These are phyloP conservation scores for Avena sativa DNA, from an alignment of 176 grass and related monocot genomes.

Conservation along the genomic window DNA sequence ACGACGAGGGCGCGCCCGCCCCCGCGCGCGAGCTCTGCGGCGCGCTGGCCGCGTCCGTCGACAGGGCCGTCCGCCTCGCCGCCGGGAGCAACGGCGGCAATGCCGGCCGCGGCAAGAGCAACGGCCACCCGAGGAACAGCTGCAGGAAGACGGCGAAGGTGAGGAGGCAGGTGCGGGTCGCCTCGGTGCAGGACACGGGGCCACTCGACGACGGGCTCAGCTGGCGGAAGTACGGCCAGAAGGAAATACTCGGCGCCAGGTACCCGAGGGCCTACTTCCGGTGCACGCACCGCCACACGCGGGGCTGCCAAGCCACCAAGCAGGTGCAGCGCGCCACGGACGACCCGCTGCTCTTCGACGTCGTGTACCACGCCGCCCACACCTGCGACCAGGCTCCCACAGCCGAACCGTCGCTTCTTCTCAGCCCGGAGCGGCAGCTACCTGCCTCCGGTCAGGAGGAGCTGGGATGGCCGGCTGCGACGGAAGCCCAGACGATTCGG, in stretches of 20 bases:
- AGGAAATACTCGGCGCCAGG: slow-evolving; percentile 87
- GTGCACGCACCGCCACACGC: slow-evolving; percentile 74
- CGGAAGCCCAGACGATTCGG: too few species aligned
- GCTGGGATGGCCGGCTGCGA: neutral
- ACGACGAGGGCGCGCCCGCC: slow-evolving; percentile 8
- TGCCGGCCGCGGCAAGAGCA: slow-evolving; percentile 1
- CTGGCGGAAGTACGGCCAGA: slow-evolving; percentile 99
- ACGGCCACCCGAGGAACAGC: neutral
- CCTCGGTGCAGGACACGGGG: slow-evolving; percentile 43
- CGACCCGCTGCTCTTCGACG: slow-evolving; percentile 67
- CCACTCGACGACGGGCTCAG: slow-evolving; percentile 68
- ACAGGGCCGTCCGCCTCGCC: slow-evolving; percentile 64
- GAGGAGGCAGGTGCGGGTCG: slow-evolving; percentile 59
- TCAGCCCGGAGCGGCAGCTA: neutral
- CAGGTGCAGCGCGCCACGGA: slow-evolving; percentile 81
- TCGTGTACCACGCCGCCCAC: slow-evolving; percentile 74
- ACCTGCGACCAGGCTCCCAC: slow-evolving; percentile 51
- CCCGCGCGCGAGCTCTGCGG: slow-evolving; percentile 48
- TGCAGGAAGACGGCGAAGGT: slow-evolving; percentile 63
- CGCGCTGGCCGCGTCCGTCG: slow-evolving; percentile 50
- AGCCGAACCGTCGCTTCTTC: too few species aligned
- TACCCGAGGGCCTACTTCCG: slow-evolving; percentile 95
- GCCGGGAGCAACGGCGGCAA: slow-evolving; percentile 5
- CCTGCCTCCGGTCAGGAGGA: neutral
- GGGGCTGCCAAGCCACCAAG: slow-evolving; percentile 74